Base-by-base conservation (phyloP, 139 green algal genomes). In the Yamagishiella unicocca region DNA sequence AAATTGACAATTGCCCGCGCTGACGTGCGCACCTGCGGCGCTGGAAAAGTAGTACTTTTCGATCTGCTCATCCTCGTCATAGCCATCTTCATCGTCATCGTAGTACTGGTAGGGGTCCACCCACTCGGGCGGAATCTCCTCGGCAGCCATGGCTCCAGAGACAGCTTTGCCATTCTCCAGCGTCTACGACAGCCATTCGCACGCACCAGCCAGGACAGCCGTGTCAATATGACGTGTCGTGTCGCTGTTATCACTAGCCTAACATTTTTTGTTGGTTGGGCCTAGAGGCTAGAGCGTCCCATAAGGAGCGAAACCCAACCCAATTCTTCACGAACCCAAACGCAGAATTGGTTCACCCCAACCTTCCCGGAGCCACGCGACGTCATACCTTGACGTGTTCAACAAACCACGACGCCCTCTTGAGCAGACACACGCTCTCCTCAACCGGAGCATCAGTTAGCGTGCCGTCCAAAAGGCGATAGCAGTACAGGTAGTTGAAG, bases 401-500 rank as follows among this genome's bases (percentile, higher is more conserved):
- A 45, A 92, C 86, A 83, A 98, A 97, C 96, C 96, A 98, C 53
- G 58, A 70, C 0, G 96, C 94, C 17, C 96, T 90, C 85, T 96
- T 94, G 29, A 98, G 94, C 81, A 98, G 90, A 58, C 88, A 92
- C 19, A 98, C 92, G 54, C 90, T 93, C 90, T 98, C 96, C 77
- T 98, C 93, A 0, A 85, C 42, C 24, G 96, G 94, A 45, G 92
- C 95, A 84, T 98, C 96, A 45, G 88, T 93, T 31, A 97, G 78
- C 2, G 89, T 91, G 25, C 96, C 96, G 80, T 98, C 95, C 80
- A 98, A 91, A 14, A 83, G 88, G 43, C 91, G 91, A 84, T 97
- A 93, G 29, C 90, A 93, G 24, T 94, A 89, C 42, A 97, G 87
- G 67, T 93, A 92, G 53, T 78, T 81, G 75, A 96, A 95, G 14